phyloP scores from a whole-genome alignment of 2,329 filamentous ascomycete genomes.

The Colletotrichum magnum region DNA sequence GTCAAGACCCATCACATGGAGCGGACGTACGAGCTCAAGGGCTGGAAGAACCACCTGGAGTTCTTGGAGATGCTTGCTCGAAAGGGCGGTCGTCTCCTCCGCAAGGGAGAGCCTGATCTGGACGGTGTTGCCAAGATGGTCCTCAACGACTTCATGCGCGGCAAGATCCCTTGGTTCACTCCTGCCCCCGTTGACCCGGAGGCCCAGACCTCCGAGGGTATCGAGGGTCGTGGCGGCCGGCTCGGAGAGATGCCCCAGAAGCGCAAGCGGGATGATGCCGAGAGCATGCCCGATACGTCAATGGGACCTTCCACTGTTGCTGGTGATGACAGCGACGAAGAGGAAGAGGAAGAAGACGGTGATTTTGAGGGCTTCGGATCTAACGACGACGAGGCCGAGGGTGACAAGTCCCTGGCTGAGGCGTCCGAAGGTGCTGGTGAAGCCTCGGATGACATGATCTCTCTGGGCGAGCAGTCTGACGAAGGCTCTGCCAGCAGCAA shows the following conservation, averaged over 20 bases:
- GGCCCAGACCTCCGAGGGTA: slow-evolving; percentile 62
- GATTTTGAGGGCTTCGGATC: slow-evolving; percentile 65
- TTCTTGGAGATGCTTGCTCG: slow-evolving; percentile 90
- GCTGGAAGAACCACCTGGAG: slow-evolving; percentile 81
- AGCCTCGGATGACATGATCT: slow-evolving; percentile 39
- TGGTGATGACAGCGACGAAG: slow-evolving; percentile 42
- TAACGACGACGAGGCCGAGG: slow-evolving; percentile 55
- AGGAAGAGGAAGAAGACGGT: slow-evolving; percentile 53
- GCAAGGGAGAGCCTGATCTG: slow-evolving; percentile 94
- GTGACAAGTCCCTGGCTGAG: slow-evolving; percentile 36
- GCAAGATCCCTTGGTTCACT: slow-evolving; percentile 97
- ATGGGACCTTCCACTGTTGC: slow-evolving; percentile 46
- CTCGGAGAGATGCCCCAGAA: slow-evolving; percentile 91
- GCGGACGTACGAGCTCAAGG: slow-evolving; percentile 90
- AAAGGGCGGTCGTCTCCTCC: slow-evolving; percentile 88
- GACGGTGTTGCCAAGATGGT: slow-evolving; percentile 98
- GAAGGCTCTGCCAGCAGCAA: slow-evolving; percentile 41
- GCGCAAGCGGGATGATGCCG: slow-evolving; percentile 73
- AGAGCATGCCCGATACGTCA: slow-evolving; percentile 57
- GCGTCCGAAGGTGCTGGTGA: slow-evolving; percentile 30
- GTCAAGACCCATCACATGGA: slow-evolving; percentile 92
- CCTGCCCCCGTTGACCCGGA: slow-evolving; percentile 76
- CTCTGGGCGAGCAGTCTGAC: slow-evolving; percentile 32
- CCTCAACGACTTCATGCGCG: slow-evolving; percentile 93
- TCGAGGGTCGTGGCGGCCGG: slow-evolving; percentile 82